phyloP scores from a whole-genome alignment of 2,329 filamentous ascomycete species.

The Arthrobotrys conoides region DNA sequence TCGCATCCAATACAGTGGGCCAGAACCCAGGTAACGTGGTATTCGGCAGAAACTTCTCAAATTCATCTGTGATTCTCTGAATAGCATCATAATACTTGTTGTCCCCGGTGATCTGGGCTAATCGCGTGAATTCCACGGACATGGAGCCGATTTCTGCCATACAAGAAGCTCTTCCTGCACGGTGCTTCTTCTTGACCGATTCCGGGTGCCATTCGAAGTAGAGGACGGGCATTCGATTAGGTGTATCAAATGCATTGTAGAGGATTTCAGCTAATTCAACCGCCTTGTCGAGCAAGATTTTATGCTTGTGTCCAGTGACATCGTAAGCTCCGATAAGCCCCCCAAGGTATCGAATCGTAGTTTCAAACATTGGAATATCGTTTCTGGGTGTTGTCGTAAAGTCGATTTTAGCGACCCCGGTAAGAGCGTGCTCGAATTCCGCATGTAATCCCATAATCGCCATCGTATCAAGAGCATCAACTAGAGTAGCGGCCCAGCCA shows the following conservation, averaged over 20 bases:
- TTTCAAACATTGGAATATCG: slow-evolving; percentile 92
- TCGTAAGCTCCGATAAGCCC: slow-evolving; percentile 90
- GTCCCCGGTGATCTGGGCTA: slow-evolving; percentile 86
- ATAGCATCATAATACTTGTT: slow-evolving; percentile 91
- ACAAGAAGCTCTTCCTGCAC: slow-evolving; percentile 66
- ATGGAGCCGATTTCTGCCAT: slow-evolving; percentile 82
- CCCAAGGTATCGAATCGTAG: slow-evolving; percentile 90
- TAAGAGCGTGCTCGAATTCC: slow-evolving; percentile 84
- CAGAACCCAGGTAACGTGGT: slow-evolving; percentile 84
- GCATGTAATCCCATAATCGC: slow-evolving; percentile 87
- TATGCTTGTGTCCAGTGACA: slow-evolving; percentile 79
- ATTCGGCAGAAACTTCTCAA: slow-evolving; percentile 80
- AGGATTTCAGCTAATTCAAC: slow-evolving; percentile 83
- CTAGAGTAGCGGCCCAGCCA: slow-evolving; percentile 88
- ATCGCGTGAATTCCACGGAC: slow-evolving; percentile 87
- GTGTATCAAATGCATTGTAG: slow-evolving; percentile 88
- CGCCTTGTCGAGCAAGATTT: slow-evolving; percentile 81
- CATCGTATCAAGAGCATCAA: slow-evolving; percentile 85
- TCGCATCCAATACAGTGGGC: slow-evolving; percentile 81
- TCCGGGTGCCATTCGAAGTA: slow-evolving; percentile 82
- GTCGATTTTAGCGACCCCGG: slow-evolving; percentile 80
- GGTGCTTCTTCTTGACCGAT: slow-evolving; percentile 61
- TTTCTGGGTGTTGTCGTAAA: slow-evolving; percentile 79
- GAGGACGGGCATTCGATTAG: slow-evolving; percentile 89
- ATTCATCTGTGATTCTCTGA: slow-evolving; percentile 84